Evolutionary conservation across 2,329 filamentous ascomycete species (phyloP).

Genomic region (Westerdykella aurantiaca): DNA sequence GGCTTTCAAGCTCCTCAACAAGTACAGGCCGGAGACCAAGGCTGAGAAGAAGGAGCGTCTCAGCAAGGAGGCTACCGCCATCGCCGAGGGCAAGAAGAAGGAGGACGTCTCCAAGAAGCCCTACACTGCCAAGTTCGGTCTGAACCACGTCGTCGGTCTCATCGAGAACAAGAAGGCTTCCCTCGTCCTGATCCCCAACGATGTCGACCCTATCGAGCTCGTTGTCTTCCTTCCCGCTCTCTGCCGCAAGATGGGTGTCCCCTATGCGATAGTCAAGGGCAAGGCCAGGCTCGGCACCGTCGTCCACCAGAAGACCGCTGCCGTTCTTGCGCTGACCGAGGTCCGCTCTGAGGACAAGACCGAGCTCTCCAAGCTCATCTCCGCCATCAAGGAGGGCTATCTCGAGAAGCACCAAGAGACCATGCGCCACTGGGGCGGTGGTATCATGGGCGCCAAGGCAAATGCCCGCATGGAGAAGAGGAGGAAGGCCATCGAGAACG

Average conservation of each 20-base stretch:
- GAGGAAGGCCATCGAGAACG: slow-evolving; percentile 86
- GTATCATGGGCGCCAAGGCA: slow-evolving; percentile 98
- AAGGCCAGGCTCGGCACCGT: slow-evolving; percentile 98
- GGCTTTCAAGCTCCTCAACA: slow-evolving; percentile 99
- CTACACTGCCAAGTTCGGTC: slow-evolving; percentile 98
- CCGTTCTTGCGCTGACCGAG: slow-evolving; percentile 92
- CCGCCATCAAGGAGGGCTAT: slow-evolving; percentile 97
- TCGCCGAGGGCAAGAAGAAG: slow-evolving; percentile 99
- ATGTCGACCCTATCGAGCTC: slow-evolving; percentile 98
- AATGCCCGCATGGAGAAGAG: slow-evolving; percentile 72
- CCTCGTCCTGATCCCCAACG: slow-evolving; percentile 96
- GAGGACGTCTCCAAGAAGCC: slow-evolving; percentile 98
- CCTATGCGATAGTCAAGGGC: slow-evolving; percentile 99
- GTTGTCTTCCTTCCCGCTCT: slow-evolving; percentile 98
- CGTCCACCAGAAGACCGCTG: slow-evolving; percentile 99
- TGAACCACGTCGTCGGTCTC: slow-evolving; percentile 77
- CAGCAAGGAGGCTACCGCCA: slow-evolving; percentile 93
- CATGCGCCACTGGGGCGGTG: slow-evolving; percentile 96
- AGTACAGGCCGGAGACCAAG: slow-evolving; percentile 99
- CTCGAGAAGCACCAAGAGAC: slow-evolving; percentile 88
- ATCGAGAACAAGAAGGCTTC: slow-evolving; percentile 94
- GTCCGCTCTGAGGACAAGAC: slow-evolving; percentile 97
- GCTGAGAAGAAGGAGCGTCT: slow-evolving; percentile 99
- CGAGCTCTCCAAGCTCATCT: slow-evolving; percentile 94
- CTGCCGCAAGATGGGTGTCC: slow-evolving; percentile 99